Evolutionary conservation across 805 yeast genomes (phyloP).

Genomic region (Cyberlindnera petersonii): DNA sequence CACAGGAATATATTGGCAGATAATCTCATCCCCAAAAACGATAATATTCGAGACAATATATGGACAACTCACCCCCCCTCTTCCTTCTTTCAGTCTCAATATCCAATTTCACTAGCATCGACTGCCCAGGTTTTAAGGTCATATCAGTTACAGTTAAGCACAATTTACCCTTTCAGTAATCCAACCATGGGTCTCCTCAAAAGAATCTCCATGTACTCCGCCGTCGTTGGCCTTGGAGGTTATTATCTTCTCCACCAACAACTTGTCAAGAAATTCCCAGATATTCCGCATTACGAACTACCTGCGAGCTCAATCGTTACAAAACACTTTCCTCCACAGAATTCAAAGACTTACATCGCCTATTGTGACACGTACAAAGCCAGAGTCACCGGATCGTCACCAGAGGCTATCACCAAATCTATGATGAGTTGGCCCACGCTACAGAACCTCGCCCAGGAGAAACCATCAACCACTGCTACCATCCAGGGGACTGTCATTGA

Average conservation of each 20-base stretch:
- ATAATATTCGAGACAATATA: too few species aligned
- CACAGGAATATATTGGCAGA: too few species aligned
- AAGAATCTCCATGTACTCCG: conserved; percentile 15
- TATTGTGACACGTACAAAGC: conserved; percentile 22
- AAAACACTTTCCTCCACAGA: conserved; percentile 7
- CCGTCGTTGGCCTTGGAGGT: conserved; percentile 13
- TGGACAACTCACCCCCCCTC: too few species aligned
- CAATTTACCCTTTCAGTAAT: not conserved
- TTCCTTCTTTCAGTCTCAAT: not conserved
- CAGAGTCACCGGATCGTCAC: conserved; percentile 2
- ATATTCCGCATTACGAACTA: conserved; percentile 19
- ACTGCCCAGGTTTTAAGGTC: too few species aligned
- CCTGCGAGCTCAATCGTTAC: conserved; percentile 16
- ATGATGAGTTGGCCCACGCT: conserved; percentile 8
- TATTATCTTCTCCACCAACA: conserved; percentile 17
- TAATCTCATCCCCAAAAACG: too few species aligned
- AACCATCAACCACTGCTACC: not conserved
- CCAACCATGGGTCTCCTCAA: not conserved
- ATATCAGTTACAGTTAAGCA: too few species aligned
- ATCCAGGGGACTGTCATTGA: not conserved
- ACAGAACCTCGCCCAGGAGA: not conserved
- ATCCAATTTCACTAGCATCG: not conserved
- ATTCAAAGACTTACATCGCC: conserved; percentile 14
- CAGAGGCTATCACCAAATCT: not conserved
- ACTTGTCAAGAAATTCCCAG: conserved; percentile 16